A percentile compares a stretch with the other conserved stretches of the same genome.
Evolutionary conservation across 306 rosid species (phyloP).

Genomic region (Vicia faba): DNA sequence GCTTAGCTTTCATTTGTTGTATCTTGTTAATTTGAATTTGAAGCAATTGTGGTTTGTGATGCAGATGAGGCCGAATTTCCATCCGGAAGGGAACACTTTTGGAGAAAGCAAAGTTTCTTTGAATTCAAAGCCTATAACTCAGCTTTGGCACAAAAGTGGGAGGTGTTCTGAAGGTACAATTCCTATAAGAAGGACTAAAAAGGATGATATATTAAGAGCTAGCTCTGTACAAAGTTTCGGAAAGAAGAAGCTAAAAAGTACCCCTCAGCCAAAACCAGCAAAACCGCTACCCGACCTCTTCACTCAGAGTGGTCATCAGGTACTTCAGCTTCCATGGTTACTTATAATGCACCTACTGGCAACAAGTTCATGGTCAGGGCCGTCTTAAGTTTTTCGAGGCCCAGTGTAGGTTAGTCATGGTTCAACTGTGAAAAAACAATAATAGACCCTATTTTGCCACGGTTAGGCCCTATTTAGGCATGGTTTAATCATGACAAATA

Average conservation of each 20-base stretch:
- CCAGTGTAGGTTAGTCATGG: too few relatives aligned
- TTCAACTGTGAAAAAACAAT: too few relatives aligned
- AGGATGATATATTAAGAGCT: slow-evolving; percentile 52
- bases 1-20: background rate
- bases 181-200: slow-evolving; percentile 55
- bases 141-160: slow-evolving; percentile 54
- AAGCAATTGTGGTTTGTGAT: slow-evolving; percentile 15
- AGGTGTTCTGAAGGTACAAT: slow-evolving; percentile 59
- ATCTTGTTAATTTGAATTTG: slow-evolving; percentile 29
- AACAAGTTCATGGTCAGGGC: background rate
- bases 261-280: slow-evolving; percentile 53
- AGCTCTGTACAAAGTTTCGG: slow-evolving; percentile 55
- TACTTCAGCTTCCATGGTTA: slow-evolving; percentile 33
- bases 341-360: slow-evolving; percentile 5
- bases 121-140: slow-evolving; percentile 45
- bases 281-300: slow-evolving; percentile 52
- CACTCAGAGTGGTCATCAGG: slow-evolving; percentile 60
- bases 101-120: slow-evolving; percentile 49
- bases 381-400: too few relatives aligned
- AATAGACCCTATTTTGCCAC: too few relatives aligned
- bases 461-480: too few relatives aligned
- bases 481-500: too few relatives aligned
- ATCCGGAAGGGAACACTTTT: slow-evolving; percentile 44
- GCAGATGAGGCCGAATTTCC: slow-evolving; percentile 48
- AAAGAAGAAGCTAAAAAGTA: slow-evolving; percentile 46